Evolutionary conservation across 306 rosid genomes (phyloP).

Genomic region (Cucurbita pepo): DNA sequence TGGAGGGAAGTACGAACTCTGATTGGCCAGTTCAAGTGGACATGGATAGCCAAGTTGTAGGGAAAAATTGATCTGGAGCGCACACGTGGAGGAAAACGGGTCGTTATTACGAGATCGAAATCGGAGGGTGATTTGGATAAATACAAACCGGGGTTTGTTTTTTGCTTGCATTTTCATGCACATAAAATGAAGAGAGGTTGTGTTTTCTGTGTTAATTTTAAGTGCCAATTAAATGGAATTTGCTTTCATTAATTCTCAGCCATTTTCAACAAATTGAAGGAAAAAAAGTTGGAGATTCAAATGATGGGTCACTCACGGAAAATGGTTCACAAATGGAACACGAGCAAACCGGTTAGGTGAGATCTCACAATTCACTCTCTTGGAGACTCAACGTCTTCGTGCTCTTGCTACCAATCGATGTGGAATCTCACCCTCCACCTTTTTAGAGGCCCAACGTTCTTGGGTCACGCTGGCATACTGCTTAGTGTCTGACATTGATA

Average conservation of each 20-base stretch:
- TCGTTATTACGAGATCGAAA: conserved; percentile 2
- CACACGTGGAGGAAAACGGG: conserved; percentile 29
- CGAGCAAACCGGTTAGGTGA: too few relatives aligned
- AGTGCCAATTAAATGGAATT: not conserved
- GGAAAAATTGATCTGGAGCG: conserved; percentile 19
- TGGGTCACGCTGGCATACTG: too few relatives aligned
- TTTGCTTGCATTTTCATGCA: not conserved
- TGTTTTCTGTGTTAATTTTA: not conserved
- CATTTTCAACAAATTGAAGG: not conserved
- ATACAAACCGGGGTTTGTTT: not conserved
- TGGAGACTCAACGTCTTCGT: too few relatives aligned
- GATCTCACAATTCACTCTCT: too few relatives aligned
- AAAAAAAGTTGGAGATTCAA: not conserved
- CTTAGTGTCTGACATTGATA: too few relatives aligned
- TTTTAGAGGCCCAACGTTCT: too few relatives aligned
- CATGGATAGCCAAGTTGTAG: conserved; percentile 31
- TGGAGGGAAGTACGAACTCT: not conserved
- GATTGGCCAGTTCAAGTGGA: conserved; percentile 12
- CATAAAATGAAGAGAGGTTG: not conserved
- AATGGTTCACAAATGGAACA: not conserved
- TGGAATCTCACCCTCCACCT: too few relatives aligned
- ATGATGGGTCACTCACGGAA: not conserved
- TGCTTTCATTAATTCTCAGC: not conserved
- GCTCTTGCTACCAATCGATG: too few relatives aligned
- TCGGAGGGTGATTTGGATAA: not conserved